A percentile compares a stretch with the other conserved stretches of the same genome.
phyloP scores from a whole-genome alignment of 1,139 yeast genomes.

The Saccharomyces pastorianus region DNA sequence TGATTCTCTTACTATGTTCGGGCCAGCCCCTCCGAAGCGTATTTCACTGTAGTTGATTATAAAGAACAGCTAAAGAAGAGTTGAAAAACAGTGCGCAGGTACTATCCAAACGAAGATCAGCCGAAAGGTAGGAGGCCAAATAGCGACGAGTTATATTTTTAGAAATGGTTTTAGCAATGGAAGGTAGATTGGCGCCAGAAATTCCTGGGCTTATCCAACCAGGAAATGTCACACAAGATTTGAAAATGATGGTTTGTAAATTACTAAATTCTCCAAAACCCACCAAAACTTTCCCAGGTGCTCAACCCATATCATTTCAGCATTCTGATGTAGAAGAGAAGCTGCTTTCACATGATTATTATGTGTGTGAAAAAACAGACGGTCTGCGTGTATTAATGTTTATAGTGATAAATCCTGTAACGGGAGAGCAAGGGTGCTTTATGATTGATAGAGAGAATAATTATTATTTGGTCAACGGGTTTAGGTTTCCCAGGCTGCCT shows the following conservation, averaged over 20 bases:
- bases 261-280: slow-evolving; percentile 43
- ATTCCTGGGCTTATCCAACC: slow-evolving; percentile 80
- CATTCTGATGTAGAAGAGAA: slow-evolving; percentile 60
- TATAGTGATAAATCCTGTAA: slow-evolving; percentile 56
- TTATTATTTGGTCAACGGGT: slow-evolving; percentile 68
- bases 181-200: slow-evolving; percentile 61
- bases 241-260: slow-evolving; percentile 62
- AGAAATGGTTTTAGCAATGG: slow-evolving; percentile 16
- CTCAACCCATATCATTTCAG: slow-evolving; percentile 92
- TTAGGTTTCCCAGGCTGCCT: slow-evolving; percentile 69
- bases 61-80: neutral
- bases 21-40: neutral
- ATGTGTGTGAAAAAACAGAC: slow-evolving; percentile 93
- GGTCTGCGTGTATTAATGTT: slow-evolving; percentile 77
- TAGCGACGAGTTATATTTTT: neutral
- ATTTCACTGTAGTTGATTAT: neutral
- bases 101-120: neutral
- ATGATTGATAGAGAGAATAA: slow-evolving; percentile 83
- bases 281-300: slow-evolving; percentile 58
- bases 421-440: slow-evolving; percentile 69
- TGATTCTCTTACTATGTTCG: neutral
- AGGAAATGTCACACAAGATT: slow-evolving; percentile 57
- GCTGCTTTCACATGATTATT: slow-evolving; percentile 58
- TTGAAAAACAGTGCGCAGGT: neutral
- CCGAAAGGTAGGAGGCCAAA: neutral